A percentile compares a stretch with the other conserved stretches of the same genome.
These are phyloP conservation scores for Pleurotus salmoneostramineus DNA, from an alignment of 768 basidiomycete genomes.

Conservation along the genomic window DNA sequence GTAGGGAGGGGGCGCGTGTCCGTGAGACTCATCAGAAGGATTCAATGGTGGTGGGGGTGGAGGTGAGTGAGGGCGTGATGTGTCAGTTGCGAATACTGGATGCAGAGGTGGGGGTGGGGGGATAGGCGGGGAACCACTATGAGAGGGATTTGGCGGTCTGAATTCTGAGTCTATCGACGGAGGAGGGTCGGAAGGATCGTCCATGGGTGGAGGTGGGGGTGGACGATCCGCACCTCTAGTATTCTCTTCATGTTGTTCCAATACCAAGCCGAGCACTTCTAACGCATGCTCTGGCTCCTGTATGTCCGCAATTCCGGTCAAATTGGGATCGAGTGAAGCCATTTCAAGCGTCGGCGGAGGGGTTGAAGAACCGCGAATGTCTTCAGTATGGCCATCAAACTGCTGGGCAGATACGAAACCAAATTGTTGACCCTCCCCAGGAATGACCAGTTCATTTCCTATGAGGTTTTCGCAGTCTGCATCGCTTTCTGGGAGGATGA, in stretches of 20 bases:
- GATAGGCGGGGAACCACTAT: conserved; percentile 27
- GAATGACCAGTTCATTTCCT: conserved; percentile 33
- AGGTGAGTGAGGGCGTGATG: conserved; percentile 22
- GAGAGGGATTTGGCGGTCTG: conserved; percentile 40
- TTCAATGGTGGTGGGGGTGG: conserved; percentile 26
- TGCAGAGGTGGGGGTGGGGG: conserved; percentile 26
- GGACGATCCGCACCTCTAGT: conserved; percentile 43
- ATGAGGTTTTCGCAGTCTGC: conserved; percentile 28
- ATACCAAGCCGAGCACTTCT: conserved; percentile 54
- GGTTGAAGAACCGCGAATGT: conserved; percentile 57
- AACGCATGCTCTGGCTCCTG: conserved; percentile 48
- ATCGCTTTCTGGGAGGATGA: conserved; percentile 52
- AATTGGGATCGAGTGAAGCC: conserved; percentile 65
- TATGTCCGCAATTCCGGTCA: conserved; percentile 61
- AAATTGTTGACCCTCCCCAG: conserved; percentile 76
- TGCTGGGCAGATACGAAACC: conserved; percentile 70
- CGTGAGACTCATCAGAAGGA: conserved; percentile 35
- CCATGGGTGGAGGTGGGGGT: conserved; percentile 78
- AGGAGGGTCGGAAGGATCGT: conserved; percentile 86
- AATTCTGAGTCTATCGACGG: conserved; percentile 86
- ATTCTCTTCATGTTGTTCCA: conserved; percentile 46
- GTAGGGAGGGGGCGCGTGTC: conserved; percentile 79
- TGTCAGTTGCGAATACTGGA: conserved; percentile 26
- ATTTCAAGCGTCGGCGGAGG: conserved; percentile 79
- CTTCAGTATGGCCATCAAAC: conserved; percentile 78